Percentiles rank a stretch among this genome's conserved stretches.
Evolutionary conservation across 2,329 filamentous ascomycete genomes (phyloP).

Genomic region (Plenodomus tracheiphilus): DNA sequence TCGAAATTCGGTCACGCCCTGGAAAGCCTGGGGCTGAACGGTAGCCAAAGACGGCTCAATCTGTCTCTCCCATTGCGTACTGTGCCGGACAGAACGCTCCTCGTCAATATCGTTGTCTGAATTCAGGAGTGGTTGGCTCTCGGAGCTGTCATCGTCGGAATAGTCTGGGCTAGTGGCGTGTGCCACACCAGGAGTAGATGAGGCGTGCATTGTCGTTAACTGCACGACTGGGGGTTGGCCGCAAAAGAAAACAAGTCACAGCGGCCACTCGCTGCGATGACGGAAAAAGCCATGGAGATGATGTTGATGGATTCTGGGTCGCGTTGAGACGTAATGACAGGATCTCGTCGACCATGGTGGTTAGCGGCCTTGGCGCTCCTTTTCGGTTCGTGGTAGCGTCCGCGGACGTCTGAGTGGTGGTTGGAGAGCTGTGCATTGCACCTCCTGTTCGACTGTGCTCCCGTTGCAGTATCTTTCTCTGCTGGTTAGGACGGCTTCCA

Average conservation of each 20-base stretch:
- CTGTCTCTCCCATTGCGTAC: constrained; percentile 37
- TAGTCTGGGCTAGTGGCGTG: constrained; percentile 8
- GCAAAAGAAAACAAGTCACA: neutral
- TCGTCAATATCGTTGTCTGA: constrained; percentile 21
- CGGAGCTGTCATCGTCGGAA: constrained; percentile 17
- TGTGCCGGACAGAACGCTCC: constrained; percentile 19
- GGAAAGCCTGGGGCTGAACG: constrained; percentile 39
- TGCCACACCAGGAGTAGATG: neutral
- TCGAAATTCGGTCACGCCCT: constrained; percentile 33
- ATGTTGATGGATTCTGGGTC: constrained; percentile 9
- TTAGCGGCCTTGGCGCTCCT: constrained; percentile 4
- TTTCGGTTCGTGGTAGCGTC: too few relatives aligned
- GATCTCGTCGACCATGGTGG: neutral
- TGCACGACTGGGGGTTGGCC: neutral
- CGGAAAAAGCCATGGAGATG: constrained; percentile 12
- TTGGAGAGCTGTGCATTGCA: too few relatives aligned
- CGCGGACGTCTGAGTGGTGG: too few relatives aligned
- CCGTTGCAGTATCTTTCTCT: too few relatives aligned
- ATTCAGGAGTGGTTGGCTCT: constrained; percentile 20
- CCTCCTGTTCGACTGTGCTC: too few relatives aligned
- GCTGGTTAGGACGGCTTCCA: too few relatives aligned
- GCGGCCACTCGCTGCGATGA: constrained; percentile 3
- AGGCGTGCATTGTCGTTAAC: constrained; percentile 4
- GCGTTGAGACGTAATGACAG: neutral
- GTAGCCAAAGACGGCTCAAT: constrained; percentile 42